A percentile compares a stretch with the other conserved stretches of the same genome.
Conservation (phyloP, 2,329 filamentous ascomycete species). For the Neonectria faginata region DNA sequence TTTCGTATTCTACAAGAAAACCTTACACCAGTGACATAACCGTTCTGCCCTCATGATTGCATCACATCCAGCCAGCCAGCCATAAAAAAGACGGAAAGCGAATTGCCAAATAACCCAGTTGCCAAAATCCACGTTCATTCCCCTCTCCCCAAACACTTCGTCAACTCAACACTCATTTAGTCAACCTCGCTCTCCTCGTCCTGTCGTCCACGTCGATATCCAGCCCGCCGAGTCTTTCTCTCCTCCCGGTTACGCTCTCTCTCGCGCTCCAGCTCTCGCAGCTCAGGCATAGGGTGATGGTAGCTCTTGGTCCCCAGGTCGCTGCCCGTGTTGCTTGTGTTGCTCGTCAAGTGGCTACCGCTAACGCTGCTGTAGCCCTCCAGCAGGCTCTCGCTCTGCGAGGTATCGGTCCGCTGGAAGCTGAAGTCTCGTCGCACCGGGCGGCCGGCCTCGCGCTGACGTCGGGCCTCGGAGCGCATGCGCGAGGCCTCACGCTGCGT, state of each 20-base stretch:
- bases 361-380: slow-evolving; percentile 52
- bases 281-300: slow-evolving; percentile 65
- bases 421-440: slow-evolving; percentile 62
- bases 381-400: slow-evolving; percentile 48
- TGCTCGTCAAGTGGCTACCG: slow-evolving; percentile 48
- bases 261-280: slow-evolving; percentile 53
- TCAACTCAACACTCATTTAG: neutral
- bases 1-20: slow-evolving; percentile 27
- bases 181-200: slow-evolving; percentile 32
- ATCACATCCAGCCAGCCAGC: slow-evolving; percentile 18
- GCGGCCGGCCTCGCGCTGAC: slow-evolving; percentile 66
- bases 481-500: slow-evolving; percentile 67
- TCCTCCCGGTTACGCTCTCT: slow-evolving; percentile 51
- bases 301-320: slow-evolving; percentile 70
- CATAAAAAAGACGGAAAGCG: slow-evolving; percentile 11
- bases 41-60: slow-evolving; percentile 25
- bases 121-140: slow-evolving; percentile 1
- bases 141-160: neutral
- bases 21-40: slow-evolving; percentile 21
- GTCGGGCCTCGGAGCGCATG: slow-evolving; percentile 66
- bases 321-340: slow-evolving; percentile 55
- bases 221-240: slow-evolving; percentile 50
- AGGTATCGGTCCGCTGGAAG: slow-evolving; percentile 57
- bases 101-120: slow-evolving; percentile 11
- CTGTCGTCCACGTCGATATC: slow-evolving; percentile 51